These are phyloP conservation scores for Fusarium musae DNA, from an alignment of 2,329 filamentous ascomycete species.

Conservation along the genomic window DNA sequence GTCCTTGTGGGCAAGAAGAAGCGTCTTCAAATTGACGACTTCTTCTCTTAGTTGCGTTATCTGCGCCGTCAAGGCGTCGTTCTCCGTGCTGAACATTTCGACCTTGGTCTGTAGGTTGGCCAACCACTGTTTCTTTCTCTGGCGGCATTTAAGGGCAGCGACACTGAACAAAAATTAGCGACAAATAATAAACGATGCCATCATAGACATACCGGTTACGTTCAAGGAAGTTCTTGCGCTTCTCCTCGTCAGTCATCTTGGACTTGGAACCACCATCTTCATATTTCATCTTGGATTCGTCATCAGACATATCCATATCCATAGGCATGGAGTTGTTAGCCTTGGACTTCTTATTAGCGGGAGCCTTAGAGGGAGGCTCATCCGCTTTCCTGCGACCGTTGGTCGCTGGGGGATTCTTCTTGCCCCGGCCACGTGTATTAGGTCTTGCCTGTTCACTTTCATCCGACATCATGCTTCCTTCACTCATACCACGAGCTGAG, in stretches of 20 bases:
- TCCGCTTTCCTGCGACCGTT: slow-evolving; percentile 86
- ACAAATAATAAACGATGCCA: not conserved
- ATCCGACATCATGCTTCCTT: slow-evolving; percentile 78
- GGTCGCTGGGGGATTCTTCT: slow-evolving; percentile 67
- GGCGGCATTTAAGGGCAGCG: slow-evolving; percentile 94
- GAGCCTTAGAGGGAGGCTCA: slow-evolving; percentile 68
- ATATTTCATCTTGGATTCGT: slow-evolving; percentile 55
- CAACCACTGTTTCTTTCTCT: slow-evolving; percentile 99
- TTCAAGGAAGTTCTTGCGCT: slow-evolving; percentile 97
- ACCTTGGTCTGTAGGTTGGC: slow-evolving; percentile 95
- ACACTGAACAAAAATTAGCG: slow-evolving; percentile 67
- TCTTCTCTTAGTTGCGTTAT: slow-evolving; percentile 90
- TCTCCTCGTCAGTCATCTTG: slow-evolving; percentile 79
- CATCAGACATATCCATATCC: slow-evolving; percentile 65
- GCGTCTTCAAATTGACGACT: slow-evolving; percentile 92
- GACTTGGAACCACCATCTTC: slow-evolving; percentile 39
- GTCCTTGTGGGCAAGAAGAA: slow-evolving; percentile 94
- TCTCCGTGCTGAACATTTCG: slow-evolving; percentile 91
- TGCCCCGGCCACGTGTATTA: slow-evolving; percentile 73
- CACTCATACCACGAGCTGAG: slow-evolving; percentile 69
- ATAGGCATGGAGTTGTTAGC: slow-evolving; percentile 40
- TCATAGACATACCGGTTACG: slow-evolving; percentile 80
- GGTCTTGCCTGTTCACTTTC: slow-evolving; percentile 76
- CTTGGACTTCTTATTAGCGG: slow-evolving; percentile 78
- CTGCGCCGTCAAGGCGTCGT: slow-evolving; percentile 85